phyloP scores from a whole-genome alignment of 2,329 filamentous ascomycete genomes.

The Chaetomium sp. region DNA sequence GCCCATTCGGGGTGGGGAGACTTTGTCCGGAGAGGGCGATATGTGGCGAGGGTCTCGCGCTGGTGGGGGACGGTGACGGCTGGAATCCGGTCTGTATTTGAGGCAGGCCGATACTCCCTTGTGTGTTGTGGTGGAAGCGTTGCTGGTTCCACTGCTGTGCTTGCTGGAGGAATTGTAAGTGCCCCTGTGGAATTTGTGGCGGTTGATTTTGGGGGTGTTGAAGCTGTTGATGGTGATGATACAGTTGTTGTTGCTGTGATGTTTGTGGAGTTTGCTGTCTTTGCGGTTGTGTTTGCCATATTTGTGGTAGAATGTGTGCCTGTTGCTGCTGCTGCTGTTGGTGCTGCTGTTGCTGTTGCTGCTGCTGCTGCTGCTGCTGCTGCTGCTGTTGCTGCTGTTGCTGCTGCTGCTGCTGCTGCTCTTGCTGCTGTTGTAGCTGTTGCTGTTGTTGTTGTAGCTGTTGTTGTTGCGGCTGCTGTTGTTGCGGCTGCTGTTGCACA shows the following conservation, averaged over 20 bases:
- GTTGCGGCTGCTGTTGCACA: neutral
- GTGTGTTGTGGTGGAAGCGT: conserved; percentile 4
- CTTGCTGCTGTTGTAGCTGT: neutral
- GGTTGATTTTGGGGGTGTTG: too few relatives aligned
- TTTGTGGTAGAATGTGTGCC: neutral
- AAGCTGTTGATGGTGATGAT: neutral
- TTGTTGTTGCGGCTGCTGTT: neutral
- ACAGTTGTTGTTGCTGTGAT: neutral
- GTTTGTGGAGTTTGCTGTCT: neutral
- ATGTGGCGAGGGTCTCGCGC: neutral
- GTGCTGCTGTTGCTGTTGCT: neutral
- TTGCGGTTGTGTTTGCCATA: neutral
- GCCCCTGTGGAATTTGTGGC: too few relatives aligned
- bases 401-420: neutral
- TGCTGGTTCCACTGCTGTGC: conserved; percentile 3
- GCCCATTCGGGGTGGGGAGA: neutral
- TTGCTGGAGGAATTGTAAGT: neutral
- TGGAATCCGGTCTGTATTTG: neutral
- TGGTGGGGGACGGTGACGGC: neutral
- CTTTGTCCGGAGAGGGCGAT: neutral
- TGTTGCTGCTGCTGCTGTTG: neutral
- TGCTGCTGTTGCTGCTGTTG: neutral
- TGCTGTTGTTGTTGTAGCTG: neutral
- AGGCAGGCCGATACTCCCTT: neutral
- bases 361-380: neutral